A percentile compares a stretch with the other conserved stretches of the same genome.
Conservation (phyloP, 2,329 filamentous ascomycete species). For the Aspergillus fijiensis region DNA sequence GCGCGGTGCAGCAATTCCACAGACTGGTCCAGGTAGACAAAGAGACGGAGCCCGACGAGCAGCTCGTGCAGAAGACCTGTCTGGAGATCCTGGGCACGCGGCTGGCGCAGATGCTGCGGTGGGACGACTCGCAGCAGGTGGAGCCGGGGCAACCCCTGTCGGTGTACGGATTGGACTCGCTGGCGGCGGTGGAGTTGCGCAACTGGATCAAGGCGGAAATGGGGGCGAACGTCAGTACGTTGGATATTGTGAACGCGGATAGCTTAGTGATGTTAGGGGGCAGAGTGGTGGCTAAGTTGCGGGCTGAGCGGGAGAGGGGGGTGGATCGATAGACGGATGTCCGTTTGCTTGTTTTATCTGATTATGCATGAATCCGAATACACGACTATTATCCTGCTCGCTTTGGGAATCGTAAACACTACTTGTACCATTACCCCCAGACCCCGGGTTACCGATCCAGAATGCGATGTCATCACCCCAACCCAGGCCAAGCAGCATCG, state of each 20-base stretch:
- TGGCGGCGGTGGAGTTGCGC: slow-evolving; percentile 13
- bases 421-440: background rate
- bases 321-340: background rate
- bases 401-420: background rate
- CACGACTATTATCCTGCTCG: too few relatives aligned
- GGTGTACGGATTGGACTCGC: slow-evolving; percentile 13
- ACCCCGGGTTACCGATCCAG: too few relatives aligned
- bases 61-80: background rate
- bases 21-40: background rate
- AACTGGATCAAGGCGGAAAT: slow-evolving; percentile 13
- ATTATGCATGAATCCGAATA: too few relatives aligned
- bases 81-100: slow-evolving; percentile 2
- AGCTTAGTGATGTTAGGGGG: slow-evolving; percentile 10
- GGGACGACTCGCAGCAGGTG: slow-evolving; percentile 6
- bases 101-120: slow-evolving; percentile 11
- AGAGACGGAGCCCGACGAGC: background rate
- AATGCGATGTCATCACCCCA: background rate
- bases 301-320: background rate
- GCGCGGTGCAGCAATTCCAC: slow-evolving; percentile 3
- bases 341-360: background rate
- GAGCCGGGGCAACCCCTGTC: slow-evolving; percentile 10
- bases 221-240: slow-evolving; percentile 8
- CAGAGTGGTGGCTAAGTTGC: slow-evolving; percentile 3
- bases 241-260: slow-evolving; percentile 12
- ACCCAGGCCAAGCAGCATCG: slow-evolving; percentile 31